Evolutionary conservation across 139 green algal genomes (phyloP), one percentile per base, ranked within the genome.

Genomic region (Micractinium conductrix): DNA sequence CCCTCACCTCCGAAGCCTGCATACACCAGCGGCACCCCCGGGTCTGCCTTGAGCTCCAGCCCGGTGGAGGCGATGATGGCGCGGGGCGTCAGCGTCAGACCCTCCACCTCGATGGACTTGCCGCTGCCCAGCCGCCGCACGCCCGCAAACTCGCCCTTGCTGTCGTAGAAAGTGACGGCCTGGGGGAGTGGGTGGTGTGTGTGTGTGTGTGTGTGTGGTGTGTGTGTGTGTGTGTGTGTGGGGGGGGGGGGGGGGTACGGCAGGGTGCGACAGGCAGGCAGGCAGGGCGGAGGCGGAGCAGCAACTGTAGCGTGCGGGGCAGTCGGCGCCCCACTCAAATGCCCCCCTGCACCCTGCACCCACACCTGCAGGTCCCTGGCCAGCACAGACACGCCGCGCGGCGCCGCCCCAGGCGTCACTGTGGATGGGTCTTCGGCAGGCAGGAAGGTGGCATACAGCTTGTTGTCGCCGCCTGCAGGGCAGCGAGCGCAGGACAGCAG

Each of bases 11-110:
- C 93, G 88, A 97, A 97, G 73, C 94, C 94, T 58, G 97, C 96
- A 87, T 99, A 99, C 28, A 99, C 97, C 5, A 92, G 88, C 0
- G 97, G 97, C 72, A 99, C 94, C 9, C 97, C 97, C 0, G 97
- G 97, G 88, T 99, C 97, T 5, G 80, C 91, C 91, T 99, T 98
- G 30, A 99, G 87, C 91, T 98, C 94, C 38, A 98, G 87, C 17
- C 96, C 96, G 21, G 93, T 97, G 76, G 85, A 87, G 55, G 93
- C 94, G 67, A 96, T 69, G 9, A 98, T 86, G 14, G 53, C 76
- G 38, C 72, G 10, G 14, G 76, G 35, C 12, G 38, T 53, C 5
- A 99, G 69, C n/a, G 87, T 55, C 84, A 98, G 73, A 0, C 97
- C 96, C 63, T 97, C 94, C 43, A 98, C 94, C 65, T 87, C 81